Evolutionary conservation across 805 yeast species (phyloP), one percentile per base, ranked within the genome.

Genomic region (Saturnispora besseyi): DNA sequence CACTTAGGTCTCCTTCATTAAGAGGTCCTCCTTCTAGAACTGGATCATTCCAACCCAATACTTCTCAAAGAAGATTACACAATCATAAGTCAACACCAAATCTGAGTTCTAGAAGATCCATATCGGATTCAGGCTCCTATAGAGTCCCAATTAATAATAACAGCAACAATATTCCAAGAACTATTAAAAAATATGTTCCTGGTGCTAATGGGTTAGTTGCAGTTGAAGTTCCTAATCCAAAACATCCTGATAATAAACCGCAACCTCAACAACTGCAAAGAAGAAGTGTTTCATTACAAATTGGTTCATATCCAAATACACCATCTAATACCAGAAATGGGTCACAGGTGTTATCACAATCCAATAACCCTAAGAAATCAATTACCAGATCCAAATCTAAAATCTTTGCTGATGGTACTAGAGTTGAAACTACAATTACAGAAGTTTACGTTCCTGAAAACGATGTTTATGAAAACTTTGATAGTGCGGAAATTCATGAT

Each of bases 121-220:
- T 54, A 21, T 54, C 56, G 12, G 52, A 44, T n/a, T 43, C 57
- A 18, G 8, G 24, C n/a, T 36, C 51, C 13, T 36, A 40, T 15
- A 26, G 34, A 44, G 22, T 38, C 18, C n/a, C 28, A 33, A 37
- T 4, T 50, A 37, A 37, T 24, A 21, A 29, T 11, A 7, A 45
- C 4, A 33, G 37, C 15, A 49, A 50, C 11, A 40, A 42, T 10
- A 48, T 56, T 15, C 69, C 71, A 12, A 75, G 69, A 49, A 82
- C 76, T 67, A 75, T 83, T 9, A 82, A 81, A 55, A 82, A 78
- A 54, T 84, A 84, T 66, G 73, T 84, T 43, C 91, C 93, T 2
- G 82, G 88, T 2, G 81, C 86, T 3, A 73, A 78, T 57, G 93
- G 93, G 12, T 71, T 84, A 49, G 76, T 81, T 45, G 72, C 82